Base-by-base conservation (phyloP, 768 basidiomycete genomes). In the Boletus vermiculosoides region DNA sequence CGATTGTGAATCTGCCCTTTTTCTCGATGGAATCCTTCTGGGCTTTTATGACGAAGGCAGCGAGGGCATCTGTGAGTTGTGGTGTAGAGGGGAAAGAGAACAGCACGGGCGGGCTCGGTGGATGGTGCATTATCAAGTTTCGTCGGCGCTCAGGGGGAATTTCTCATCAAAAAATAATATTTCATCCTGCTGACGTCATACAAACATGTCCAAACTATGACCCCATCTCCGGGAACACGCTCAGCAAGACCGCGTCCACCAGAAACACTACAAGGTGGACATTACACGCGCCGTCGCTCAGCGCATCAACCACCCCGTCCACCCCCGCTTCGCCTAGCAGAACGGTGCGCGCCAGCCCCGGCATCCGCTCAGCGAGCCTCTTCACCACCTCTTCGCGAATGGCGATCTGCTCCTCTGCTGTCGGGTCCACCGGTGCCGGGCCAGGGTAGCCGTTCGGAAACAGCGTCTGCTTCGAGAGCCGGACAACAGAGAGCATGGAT, bases 401-500 rank as follows among this genome's bases (percentile, higher is more conserved):
- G 34, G 75, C 78, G 2, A 76, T 74, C 61, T 92, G 88, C 70
- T 95, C 93, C 61, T 90, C 90, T 1, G 76, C 75, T 0, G 87
- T 84, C 18, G 94, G 95, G 44, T 92, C 90, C 1, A 81, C 75
- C 2, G 88, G 84, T 1, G 85, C 71, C 0, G 86, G 83, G 0
- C 82, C 90, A 1, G 93, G 94, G 73, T 92, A 92, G 15, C 96
- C 95, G 59, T 86, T 85, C 4, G 96, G 95, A 68, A 96, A 98
- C 28, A 98, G 77, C 9, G 87, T 80, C 10, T 79, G 79, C 63
- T 90, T 92, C 15, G 84, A 73, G 5, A 79, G 66, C 37, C 83
- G 80, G 37, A 85, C 75, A 28, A 81, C 69, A 33, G 75, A 76
- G 20, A 87, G 77, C 25, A 91, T 69, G 49, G 81, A 79, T 6